Evolutionary conservation across 208 protist genomes (phyloP).

Genomic region (Leishmania tropica): DNA sequence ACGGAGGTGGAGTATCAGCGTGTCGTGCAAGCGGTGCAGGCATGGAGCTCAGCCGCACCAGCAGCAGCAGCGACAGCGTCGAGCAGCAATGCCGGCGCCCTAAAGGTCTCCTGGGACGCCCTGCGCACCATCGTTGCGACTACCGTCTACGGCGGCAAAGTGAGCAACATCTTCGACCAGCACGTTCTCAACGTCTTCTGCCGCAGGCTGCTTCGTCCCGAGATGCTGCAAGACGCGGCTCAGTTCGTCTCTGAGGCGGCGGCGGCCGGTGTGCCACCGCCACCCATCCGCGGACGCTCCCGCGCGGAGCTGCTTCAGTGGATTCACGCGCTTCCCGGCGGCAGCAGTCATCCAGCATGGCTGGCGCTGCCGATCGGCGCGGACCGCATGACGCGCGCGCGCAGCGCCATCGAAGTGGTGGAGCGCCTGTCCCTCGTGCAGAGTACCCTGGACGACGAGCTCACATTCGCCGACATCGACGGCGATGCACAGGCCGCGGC

Average conservation of each 20-base stretch:
- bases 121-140: constrained; percentile 91
- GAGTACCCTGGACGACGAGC: constrained; percentile 59
- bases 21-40: constrained; percentile 92
- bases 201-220: constrained; percentile 71
- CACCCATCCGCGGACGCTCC: constrained; percentile 30
- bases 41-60: constrained; percentile 69
- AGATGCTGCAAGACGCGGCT: constrained; percentile 27
- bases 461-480: constrained; percentile 11
- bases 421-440: constrained; percentile 76
- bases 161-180: constrained; percentile 98
- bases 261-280: constrained; percentile 18
- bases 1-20: constrained; percentile 96
- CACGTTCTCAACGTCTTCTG: constrained; percentile 94
- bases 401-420: constrained; percentile 59
- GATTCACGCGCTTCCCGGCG: constrained; percentile 84
- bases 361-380: constrained; percentile 94
- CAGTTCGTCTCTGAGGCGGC: constrained; percentile 29
- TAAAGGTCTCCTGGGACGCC: constrained; percentile 94
- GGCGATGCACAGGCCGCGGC: not conserved
- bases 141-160: constrained; percentile 96
- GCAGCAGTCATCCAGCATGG: constrained; percentile 85
- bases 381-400: constrained; percentile 75
- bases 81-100: constrained; percentile 11
- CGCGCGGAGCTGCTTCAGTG: constrained; percentile 84
- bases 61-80: not conserved